Evolutionary conservation across 371 early-diverging fungal species (phyloP), one percentile per base, ranked within the genome.

Genomic region (Circinella minor): DNA sequence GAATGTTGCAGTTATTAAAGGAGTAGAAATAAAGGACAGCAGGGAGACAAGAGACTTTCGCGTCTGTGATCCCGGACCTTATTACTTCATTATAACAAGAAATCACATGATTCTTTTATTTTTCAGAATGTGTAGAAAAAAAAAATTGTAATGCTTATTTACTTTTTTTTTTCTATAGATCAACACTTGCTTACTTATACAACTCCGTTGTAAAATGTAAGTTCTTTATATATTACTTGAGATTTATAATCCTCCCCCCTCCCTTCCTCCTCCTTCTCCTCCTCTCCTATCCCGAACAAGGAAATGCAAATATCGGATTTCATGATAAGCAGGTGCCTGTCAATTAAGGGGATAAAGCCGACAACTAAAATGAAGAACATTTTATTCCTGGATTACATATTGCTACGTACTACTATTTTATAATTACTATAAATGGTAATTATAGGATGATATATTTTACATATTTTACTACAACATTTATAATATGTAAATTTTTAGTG

Each of bases 341-440:
- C 63, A 63, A 63, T 47, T 63, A 63, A 63, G 63, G 63, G 63
- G 63, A 63, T 46, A 46, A 63, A 63, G 48, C 63, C 63, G 63
- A 63, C 57, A 57, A 27, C 27, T 27, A 27, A 27, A 27, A 4
- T 63, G 27, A 63, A 46, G 63, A 63, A 47, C 63, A 38, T 57
- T 34, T 18, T 57, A 7, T 27, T 57, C 7, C 6, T 5, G 6
- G 34, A 5, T 11, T 10, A 27, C 1, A 27, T 18, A 57, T 34
- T 47, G 47, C 47, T 47, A 47, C n/a, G n/a, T n/a, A n/a, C 15
- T 47, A 47, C 15, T 11, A 1, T 47, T 47, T 47, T 0, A 47
- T 15, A 3, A 15, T 15, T 47, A 47, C 47, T 47, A 3, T 11
- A 3, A 47, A 9, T 47, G 47, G 11, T 47, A 15, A 11, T 9